Evolutionary conservation across 805 yeast genomes (phyloP).

Genomic region (Soucietia sequanensis): DNA sequence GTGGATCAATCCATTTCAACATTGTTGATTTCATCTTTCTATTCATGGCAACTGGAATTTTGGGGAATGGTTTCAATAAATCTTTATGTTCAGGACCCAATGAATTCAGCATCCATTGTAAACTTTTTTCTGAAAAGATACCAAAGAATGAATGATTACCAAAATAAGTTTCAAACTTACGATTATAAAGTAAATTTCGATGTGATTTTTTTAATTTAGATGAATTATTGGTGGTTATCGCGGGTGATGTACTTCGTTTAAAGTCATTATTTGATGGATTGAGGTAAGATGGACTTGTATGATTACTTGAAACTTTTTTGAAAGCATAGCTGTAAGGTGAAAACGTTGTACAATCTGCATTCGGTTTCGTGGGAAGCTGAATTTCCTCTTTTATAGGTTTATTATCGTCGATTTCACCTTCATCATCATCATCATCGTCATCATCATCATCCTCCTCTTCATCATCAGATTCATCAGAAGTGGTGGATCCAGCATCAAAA

Average conservation of each 20-base stretch:
- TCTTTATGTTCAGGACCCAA: conserved; percentile 20
- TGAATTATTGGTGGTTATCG: too few relatives aligned
- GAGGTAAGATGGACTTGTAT: too few relatives aligned
- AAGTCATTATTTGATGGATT: too few relatives aligned
- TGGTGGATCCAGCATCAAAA: too few relatives aligned
- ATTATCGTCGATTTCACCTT: not conserved
- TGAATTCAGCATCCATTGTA: conserved; percentile 28
- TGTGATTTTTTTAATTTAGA: too few relatives aligned
- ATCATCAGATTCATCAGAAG: not conserved
- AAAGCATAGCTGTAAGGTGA: too few relatives aligned
- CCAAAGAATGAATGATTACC: conserved; percentile 38
- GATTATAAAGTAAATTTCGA: conserved; percentile 1
- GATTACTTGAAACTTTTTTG: too few relatives aligned
- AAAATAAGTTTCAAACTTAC: conserved; percentile 25
- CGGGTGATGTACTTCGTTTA: too few relatives aligned
- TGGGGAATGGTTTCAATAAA: conserved; percentile 23
- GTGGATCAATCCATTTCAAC: conserved; percentile 32
- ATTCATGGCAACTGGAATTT: conserved; percentile 25
- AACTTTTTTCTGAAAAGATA: conserved; percentile 32
- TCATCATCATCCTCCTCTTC: not conserved
- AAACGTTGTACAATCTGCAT: too few relatives aligned
- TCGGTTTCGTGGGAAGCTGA: too few relatives aligned
- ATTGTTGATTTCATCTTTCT: conserved; percentile 12
- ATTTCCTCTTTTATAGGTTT: too few relatives aligned
- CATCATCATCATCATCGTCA: conserved; percentile 4